Evolutionary conservation across 345 rosid species (phyloP), one percentile per base, ranked within the genome.

Genomic region (Nasturtium officinale): DNA sequence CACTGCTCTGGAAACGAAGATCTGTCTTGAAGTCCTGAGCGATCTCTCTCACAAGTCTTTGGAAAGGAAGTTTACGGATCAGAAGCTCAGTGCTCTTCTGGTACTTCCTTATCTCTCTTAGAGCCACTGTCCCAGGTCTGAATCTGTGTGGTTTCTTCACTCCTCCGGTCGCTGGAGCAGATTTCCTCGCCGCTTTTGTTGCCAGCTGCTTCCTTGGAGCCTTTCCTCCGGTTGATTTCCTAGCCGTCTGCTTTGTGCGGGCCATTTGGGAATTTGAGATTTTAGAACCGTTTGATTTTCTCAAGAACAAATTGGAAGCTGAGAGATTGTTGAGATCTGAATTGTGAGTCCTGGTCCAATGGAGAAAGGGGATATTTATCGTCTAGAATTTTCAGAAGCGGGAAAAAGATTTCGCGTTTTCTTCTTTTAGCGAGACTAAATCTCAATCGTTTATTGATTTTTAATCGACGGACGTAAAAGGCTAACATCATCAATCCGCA

Each of bases 141-240:
- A 86, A 86, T 52, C 90, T 82, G 80, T 86, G 89, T 0, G 89
- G 89, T 64, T 86, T 86, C 87, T 86, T 86, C 78, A 86, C 89
- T 60, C 90, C 90, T 72, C 90, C 90, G 29, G 86, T 86, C 15
- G 90, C 90, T 7, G 87, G 87, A 10, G 87, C 87, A 0, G 90
- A 86, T 50, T 86, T 86, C 43, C 90, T 52, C 9, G 90, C 90
- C 0, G 90, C 90, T 60, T 86, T 86, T 2, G 90, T 86, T 0
- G 90, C 90, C 37, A 86, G 62, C 52, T 86, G 90, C 85, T 86
- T 86, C 25, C 90, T 79, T 9, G 90, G 87, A 0, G 89, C 89
- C 76, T 86, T 86, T 0, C 89, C 87, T 57, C 89, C 87, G 52
- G 89, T 86, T 0, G 89, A 86, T 55, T 86, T 86, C 42, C 89